A percentile compares a stretch with the other conserved stretches of the same genome.
These are phyloP conservation scores for Candida ipomoeae DNA, from an alignment of 805 yeast species.

Conservation along the genomic window DNA sequence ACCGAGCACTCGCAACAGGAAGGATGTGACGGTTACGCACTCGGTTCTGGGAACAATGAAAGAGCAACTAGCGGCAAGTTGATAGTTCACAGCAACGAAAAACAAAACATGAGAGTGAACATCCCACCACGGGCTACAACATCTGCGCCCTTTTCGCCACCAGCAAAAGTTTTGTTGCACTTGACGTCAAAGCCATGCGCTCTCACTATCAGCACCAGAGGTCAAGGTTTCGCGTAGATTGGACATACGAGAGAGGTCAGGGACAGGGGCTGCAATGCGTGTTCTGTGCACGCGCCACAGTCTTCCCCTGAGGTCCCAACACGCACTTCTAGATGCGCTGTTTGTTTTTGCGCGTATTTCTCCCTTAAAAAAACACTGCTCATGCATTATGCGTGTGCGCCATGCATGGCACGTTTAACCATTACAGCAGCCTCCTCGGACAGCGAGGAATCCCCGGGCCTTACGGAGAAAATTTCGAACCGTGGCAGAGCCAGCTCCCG, in stretches of 20 bases:
- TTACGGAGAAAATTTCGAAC: neutral
- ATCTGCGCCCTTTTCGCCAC: neutral
- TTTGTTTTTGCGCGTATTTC: slow-evolving; percentile 2
- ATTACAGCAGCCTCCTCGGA: neutral
- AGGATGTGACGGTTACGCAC: neutral
- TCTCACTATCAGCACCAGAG: neutral
- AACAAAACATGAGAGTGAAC: neutral
- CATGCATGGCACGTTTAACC: slow-evolving; percentile 1
- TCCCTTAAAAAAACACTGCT: slow-evolving; percentile 2
- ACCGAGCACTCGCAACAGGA: neutral
- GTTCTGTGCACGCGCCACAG: neutral
- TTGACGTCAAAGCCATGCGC: neutral
- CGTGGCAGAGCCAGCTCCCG: neutral
- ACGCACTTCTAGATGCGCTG: slow-evolving; percentile 1
- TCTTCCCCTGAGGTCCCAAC: neutral
- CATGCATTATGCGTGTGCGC: slow-evolving; percentile 1
- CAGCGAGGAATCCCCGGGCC: neutral
- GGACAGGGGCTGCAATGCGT: slow-evolving; percentile 3
- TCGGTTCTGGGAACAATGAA: neutral
- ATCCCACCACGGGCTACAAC: no score
- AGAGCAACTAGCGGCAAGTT: neutral
- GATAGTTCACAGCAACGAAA: neutral
- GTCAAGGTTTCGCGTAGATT: neutral
- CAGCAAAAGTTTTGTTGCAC: neutral
- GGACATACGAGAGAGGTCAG: neutral